Conservation (phyloP, 306 rosid species). For the Lagenaria siceraria region DNA sequence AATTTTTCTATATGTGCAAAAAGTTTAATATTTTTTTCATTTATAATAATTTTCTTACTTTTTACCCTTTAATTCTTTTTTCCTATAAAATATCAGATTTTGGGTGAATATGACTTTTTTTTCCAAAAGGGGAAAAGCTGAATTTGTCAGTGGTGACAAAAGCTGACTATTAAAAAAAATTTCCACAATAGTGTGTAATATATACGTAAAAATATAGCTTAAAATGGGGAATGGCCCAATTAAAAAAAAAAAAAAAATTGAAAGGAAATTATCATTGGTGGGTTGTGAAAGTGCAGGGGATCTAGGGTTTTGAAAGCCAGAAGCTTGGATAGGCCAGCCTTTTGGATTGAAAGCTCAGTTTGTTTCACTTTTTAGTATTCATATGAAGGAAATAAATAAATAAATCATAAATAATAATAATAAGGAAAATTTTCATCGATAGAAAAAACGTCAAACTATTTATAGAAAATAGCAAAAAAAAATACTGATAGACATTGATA, state of each 20-base stretch:
- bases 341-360: constrained; percentile 8
- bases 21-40: too few species aligned
- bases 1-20: too few species aligned
- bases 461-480: too few species aligned
- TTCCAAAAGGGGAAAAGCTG: not conserved
- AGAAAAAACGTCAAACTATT: too few species aligned
- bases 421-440: too few species aligned
- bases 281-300: not conserved
- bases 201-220: not conserved
- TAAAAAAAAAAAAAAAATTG: not conserved
- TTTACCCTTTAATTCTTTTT: too few species aligned
- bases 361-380: not conserved
- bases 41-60: too few species aligned
- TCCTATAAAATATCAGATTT: too few species aligned
- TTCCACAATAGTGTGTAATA: not conserved
- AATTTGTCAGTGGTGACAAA: not conserved
- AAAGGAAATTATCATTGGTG: not conserved
- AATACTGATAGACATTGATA: too few species aligned
- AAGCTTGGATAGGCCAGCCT: not conserved
- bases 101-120: too few species aligned
- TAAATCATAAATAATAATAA: too few species aligned
- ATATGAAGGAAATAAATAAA: not conserved
- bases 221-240: not conserved
- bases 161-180: too few species aligned
- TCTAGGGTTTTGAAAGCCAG: constrained; percentile 1